These are phyloP conservation scores for Aspergillus costaricaensis DNA, from an alignment of 2,329 filamentous ascomycete genomes.

Conservation along the genomic window DNA sequence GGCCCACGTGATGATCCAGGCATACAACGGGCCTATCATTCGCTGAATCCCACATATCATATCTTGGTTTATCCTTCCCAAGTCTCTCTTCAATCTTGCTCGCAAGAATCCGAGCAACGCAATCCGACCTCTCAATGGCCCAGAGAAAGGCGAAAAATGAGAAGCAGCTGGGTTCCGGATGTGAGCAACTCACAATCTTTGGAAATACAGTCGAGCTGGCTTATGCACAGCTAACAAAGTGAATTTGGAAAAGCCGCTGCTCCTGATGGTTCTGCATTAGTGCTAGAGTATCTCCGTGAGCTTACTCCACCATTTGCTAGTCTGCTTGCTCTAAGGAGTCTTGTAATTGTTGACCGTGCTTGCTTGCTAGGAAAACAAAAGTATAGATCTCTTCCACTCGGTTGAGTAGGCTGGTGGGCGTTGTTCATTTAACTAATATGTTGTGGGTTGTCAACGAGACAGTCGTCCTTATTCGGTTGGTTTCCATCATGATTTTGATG, in stretches of 20 bases:
- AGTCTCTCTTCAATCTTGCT: no score
- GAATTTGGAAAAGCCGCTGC: slow-evolving; percentile 5
- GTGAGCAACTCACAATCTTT: slow-evolving; percentile 22
- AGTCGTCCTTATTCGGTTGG: slow-evolving; percentile 58
- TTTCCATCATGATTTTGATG: neutral
- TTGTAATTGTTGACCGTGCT: neutral
- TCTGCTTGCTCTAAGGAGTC: neutral
- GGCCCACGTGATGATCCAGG: neutral
- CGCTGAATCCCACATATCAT: no score
- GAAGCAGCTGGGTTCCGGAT: slow-evolving; percentile 31
- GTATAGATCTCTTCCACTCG: slow-evolving; percentile 27
- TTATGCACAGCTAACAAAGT: neutral
- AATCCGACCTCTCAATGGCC: slow-evolving; percentile 36
- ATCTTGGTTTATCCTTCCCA: no score
- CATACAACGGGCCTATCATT: neutral
- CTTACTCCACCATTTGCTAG: slow-evolving; percentile 10
- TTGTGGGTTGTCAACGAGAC: slow-evolving; percentile 7
- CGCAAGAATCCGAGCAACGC: neutral
- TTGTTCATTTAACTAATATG: slow-evolving; percentile 7
- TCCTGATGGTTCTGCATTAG: slow-evolving; percentile 42
- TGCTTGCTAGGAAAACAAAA: slow-evolving; percentile 49
- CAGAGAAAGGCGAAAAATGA: slow-evolving; percentile 43
- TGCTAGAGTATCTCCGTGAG: slow-evolving; percentile 55
- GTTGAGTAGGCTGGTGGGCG: neutral
- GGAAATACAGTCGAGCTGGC: neutral